These are phyloP conservation scores for Dianthus caryophyllus DNA, from an alignment of 148 eudicot species.

Conservation along the genomic window DNA sequence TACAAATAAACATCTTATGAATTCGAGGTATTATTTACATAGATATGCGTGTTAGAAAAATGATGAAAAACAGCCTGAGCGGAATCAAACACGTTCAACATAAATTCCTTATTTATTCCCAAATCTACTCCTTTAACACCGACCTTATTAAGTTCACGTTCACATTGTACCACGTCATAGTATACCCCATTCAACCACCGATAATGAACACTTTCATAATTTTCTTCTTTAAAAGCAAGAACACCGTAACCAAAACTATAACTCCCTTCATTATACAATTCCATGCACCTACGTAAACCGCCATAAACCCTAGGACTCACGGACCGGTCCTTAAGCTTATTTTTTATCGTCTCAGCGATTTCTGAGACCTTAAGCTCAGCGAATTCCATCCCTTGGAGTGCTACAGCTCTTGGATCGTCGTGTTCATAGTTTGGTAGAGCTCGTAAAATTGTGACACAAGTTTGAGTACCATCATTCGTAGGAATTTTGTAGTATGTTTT, in stretches of 20 bases:
- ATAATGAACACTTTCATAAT: conserved; percentile 1
- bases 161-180: conserved; percentile 1
- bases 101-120: background rate
- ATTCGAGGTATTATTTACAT: no score
- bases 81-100: background rate
- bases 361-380: background rate
- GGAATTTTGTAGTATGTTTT: background rate
- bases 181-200: background rate
- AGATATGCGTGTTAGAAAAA: background rate
- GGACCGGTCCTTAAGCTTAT: conserved; percentile 3
- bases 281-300: background rate
- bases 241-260: conserved; percentile 10
- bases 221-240: conserved; percentile 5
- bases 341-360: background rate
- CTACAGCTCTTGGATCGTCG: background rate
- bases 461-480: background rate
- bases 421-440: background rate
- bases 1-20: no score
- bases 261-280: background rate
- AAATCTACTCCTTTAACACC: conserved; percentile 10
- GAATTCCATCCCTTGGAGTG: background rate
- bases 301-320: background rate
- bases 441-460: background rate
- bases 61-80: background rate
- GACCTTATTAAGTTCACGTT: conserved; percentile 9